Evolutionary conservation across 371 early-diverging fungal genomes (phyloP).

Genomic region (Apophysomyces variabilis): DNA sequence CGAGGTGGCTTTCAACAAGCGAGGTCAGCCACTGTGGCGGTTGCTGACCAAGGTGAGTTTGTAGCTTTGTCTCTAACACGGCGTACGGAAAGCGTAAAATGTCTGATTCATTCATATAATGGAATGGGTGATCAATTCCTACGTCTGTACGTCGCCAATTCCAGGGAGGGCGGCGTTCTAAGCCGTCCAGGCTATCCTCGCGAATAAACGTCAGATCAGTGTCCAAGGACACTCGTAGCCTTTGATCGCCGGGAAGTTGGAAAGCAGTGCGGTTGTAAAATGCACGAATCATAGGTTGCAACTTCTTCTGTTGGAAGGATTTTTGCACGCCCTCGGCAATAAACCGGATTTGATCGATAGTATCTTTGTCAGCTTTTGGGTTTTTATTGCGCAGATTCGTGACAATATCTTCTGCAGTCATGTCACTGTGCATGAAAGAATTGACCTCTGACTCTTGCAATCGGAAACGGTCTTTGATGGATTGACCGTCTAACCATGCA

Average conservation of each 20-base stretch:
- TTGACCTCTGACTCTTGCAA: constrained; percentile 50
- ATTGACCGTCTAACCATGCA: constrained; percentile 96
- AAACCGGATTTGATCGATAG: constrained; percentile 70
- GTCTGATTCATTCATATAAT: constrained; percentile 77
- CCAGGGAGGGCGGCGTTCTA: constrained; percentile 60
- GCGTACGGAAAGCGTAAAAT: constrained; percentile 96
- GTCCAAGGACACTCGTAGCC: constrained; percentile 95
- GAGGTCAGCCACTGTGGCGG: constrained; percentile 94
- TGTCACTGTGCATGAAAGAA: constrained; percentile 70
- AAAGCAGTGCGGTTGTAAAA: constrained; percentile 98
- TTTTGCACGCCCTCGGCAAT: constrained; percentile 85
- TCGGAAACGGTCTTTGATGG: constrained; percentile 69
- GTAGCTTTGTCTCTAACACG: constrained; percentile 96
- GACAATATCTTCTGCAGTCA: constrained; percentile 79
- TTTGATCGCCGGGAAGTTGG: constrained; percentile 94
- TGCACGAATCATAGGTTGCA: constrained; percentile 83
- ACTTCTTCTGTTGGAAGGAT: constrained; percentile 73
- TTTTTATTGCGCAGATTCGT: constrained; percentile 69
- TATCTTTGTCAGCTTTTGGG: constrained; percentile 74
- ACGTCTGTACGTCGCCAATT: constrained; percentile 95
- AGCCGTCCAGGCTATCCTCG: constrained; percentile 84
- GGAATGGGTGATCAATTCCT: constrained; percentile 89
- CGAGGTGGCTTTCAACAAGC: constrained; percentile 86
- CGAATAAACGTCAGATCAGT: constrained; percentile 97
- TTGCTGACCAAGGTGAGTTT: constrained; percentile 81